Evolutionary conservation across 1,284 basidiomycete species (phyloP).

Genomic region (Puccinia hordei): DNA sequence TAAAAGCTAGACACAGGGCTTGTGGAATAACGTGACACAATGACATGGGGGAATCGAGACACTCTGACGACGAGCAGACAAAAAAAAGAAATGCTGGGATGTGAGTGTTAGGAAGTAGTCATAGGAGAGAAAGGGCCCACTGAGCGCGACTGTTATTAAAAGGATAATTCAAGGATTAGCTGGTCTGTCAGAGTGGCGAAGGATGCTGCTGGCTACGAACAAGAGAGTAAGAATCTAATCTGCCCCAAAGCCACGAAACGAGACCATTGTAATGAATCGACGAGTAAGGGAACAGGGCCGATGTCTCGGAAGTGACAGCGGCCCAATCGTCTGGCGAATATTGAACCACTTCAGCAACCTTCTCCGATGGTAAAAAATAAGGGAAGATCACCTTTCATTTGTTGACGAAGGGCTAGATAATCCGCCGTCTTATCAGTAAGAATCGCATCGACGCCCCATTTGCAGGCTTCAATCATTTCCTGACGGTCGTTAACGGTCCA

Average conservation of each 20-base stretch:
- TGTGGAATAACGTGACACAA: no score
- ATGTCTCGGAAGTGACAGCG: constrained; percentile 22
- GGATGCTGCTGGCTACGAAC: no score
- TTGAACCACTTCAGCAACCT: background rate
- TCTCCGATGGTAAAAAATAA: background rate
- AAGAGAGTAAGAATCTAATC: constrained; percentile 3
- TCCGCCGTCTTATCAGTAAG: constrained; percentile 80
- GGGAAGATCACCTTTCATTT: constrained; percentile 65
- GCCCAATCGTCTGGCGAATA: constrained; percentile 13
- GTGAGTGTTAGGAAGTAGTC: background rate
- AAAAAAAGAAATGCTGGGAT: no score
- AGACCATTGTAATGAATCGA: constrained; percentile 29
- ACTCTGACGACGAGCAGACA: no score
- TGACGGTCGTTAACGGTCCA: constrained; percentile 93
- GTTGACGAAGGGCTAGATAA: constrained; percentile 73
- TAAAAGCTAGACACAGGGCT: no score
- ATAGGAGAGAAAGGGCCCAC: constrained; percentile 15
- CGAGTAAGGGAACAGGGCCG: constrained; percentile 28
- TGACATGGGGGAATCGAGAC: no score
- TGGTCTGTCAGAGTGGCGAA: no score
- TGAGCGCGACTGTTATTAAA: constrained; percentile 20
- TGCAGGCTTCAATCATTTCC: constrained; percentile 92
- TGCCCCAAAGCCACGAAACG: constrained; percentile 15
- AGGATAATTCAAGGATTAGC: background rate
- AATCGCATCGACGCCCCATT: constrained; percentile 87